phyloP scores from a whole-genome alignment of 306 rosid species.

The Ziziphus jujuba region DNA sequence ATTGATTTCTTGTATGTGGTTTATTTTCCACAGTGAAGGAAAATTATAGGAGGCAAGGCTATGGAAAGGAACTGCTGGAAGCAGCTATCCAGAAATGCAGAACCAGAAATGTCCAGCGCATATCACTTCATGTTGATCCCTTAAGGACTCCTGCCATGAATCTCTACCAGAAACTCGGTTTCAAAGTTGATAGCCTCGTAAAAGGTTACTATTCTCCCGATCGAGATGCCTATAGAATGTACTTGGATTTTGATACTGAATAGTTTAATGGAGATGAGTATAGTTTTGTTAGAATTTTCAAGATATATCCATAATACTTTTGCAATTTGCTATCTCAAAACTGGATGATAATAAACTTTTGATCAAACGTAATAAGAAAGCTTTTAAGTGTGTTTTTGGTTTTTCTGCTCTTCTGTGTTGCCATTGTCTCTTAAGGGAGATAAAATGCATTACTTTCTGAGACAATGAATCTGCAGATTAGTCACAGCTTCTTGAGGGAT shows the following conservation, averaged over 20 bases:
- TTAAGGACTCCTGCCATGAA: conserved; percentile 59
- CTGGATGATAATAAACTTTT: background rate
- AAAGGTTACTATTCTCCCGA: conserved; percentile 74
- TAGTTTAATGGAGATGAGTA: conserved; percentile 7
- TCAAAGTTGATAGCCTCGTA: conserved; percentile 63
- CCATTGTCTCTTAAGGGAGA: too few species aligned
- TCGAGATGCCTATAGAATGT: conserved; percentile 83
- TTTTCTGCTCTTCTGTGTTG: too few species aligned
- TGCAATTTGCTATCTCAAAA: background rate
- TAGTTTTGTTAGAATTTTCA: background rate
- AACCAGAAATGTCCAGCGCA: conserved; percentile 60
- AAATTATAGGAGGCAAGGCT: conserved; percentile 69
- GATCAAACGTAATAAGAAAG: background rate
- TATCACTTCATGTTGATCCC: conserved; percentile 88
- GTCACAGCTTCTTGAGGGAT: too few species aligned
- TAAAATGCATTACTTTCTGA: too few species aligned
- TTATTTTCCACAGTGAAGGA: conserved; percentile 59
- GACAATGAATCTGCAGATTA: too few species aligned
- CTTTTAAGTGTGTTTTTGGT: too few species aligned
- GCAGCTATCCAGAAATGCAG: conserved; percentile 78
- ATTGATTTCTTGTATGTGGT: conserved; percentile 14
- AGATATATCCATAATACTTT: background rate
- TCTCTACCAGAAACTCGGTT: conserved; percentile 78
- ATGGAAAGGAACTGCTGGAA: conserved; percentile 71
- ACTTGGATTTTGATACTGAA: conserved; percentile 55